Base-by-base conservation (phyloP, 352 stramenopile species). In the Elongisporangium anandrum region DNA sequence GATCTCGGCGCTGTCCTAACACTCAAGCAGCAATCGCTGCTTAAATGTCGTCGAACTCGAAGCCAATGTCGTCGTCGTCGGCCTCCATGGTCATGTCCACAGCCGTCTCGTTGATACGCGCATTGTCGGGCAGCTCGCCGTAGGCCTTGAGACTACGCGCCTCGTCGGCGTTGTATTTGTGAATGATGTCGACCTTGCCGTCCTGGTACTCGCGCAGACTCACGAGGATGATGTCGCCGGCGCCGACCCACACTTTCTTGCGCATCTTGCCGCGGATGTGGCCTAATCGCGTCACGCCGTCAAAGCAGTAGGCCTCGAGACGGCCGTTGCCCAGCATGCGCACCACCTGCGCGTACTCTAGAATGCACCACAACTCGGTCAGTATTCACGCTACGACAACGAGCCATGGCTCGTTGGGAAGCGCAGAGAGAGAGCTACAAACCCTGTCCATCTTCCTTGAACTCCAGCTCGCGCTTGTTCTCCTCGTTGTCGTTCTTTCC, bases 191-290 rank as follows among this genome's bases (percentile, higher is more conserved):
- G 53, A 98, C 96, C 81, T 99, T 99, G 84, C 98, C 97, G 77
- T 99, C 97, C 83, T 99, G 98, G 86, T 99, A 99, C 70, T 99
- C 97, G 72, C 98, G 88, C 66, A 99, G 95, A 71, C 95, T 98
- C 59, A 99, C 94, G 54, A 99, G 85, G 54, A 99, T 98, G 79
- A 99, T 99, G 76, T 99, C 98, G 61, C 98, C 98, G 12, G 94
- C 92, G 57, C 91, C 97, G 34, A 99, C 96, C 97, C 97, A 99
- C 54, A 99, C 96, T 92, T 99, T 99, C 77, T 99, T 99, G 57
- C 97, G 85, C 97, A 99, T 99, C 75, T 99, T 99, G 67, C 97
- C 97, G 66, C 97, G 92, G 79, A 99, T 99, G 79, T 99, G 97
- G 58, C 96, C 96, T 56, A 99, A 76, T 45, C 97, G 92, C 63